Percentiles rank a stretch among this genome's conserved stretches.
These are phyloP conservation scores for Oryza meyeriana DNA, from an alignment of 176 grass and related monocot genomes.

Conservation along the genomic window DNA sequence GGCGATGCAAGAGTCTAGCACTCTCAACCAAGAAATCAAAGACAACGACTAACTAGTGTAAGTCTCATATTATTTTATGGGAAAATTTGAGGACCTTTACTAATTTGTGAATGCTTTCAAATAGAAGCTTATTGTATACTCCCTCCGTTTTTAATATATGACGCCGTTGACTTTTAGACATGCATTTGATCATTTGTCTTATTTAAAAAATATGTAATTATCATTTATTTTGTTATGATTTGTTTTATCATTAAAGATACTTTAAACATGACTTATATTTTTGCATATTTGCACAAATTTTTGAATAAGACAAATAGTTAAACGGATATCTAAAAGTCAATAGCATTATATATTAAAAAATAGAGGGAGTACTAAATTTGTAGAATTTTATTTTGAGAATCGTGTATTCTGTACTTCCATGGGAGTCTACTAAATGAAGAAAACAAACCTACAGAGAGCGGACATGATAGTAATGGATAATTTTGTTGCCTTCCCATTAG, in stretches of 20 bases:
- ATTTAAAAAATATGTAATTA: no score
- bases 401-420: neutral
- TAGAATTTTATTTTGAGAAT: conserved; percentile 9
- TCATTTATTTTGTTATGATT: no score
- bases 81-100: conserved; percentile 17
- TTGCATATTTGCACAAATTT: no score
- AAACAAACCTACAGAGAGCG: neutral
- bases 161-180: no score
- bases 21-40: conserved; percentile 97
- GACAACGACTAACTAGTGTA: conserved; percentile 92
- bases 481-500: neutral
- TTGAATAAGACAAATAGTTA: no score
- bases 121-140: neutral
- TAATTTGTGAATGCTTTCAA: neutral
- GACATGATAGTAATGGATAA: neutral
- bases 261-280: no score
- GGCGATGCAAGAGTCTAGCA: conserved; percentile 88
- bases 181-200: no score
- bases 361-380: no score
- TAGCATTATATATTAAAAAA: no score
- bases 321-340: no score
- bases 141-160: no score
- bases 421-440: neutral
- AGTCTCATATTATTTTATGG: conserved; percentile 1
- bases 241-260: no score